Conservation (phyloP, 139 green algal genomes). For the Spirogloea muscicola region DNA sequence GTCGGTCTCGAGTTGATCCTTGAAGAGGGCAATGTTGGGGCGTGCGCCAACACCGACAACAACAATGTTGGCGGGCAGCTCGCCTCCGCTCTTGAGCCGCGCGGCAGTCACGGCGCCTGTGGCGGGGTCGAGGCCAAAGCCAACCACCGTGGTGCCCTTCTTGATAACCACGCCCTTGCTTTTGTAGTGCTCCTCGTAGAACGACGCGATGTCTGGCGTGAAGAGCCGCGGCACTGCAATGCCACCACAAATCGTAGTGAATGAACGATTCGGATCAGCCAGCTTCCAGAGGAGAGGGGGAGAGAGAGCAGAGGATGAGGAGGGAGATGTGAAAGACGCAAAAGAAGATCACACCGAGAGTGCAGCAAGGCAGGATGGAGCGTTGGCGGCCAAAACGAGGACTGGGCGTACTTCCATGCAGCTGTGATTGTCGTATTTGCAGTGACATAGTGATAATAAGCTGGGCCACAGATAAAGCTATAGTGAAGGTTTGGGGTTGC, state of each 20-base stretch:
- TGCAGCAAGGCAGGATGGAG: background rate
- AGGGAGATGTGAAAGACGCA: background rate
- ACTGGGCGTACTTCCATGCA: background rate
- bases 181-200: slow-evolving; percentile 65
- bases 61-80: background rate
- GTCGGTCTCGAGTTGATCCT: slow-evolving; percentile 55
- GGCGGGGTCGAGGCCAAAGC: slow-evolving; percentile 38
- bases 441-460: background rate
- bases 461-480: background rate
- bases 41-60: background rate
- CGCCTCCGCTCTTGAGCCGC: background rate
- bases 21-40: slow-evolving; percentile 1
- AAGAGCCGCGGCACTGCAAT: slow-evolving; percentile 75
- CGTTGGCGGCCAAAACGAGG: background rate
- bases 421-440: background rate
- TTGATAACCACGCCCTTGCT: slow-evolving; percentile 49
- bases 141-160: slow-evolving; percentile 60
- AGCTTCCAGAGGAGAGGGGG: background rate
- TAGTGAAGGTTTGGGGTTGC: too few relatives aligned
- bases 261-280: background rate
- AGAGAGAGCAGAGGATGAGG: background rate
- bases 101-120: too few relatives aligned
- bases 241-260: background rate
- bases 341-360: background rate
- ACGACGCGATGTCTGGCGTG: slow-evolving; percentile 65